Base-by-base conservation (phyloP, 176 grass and related monocot species). In the Ensete glaucum region DNA sequence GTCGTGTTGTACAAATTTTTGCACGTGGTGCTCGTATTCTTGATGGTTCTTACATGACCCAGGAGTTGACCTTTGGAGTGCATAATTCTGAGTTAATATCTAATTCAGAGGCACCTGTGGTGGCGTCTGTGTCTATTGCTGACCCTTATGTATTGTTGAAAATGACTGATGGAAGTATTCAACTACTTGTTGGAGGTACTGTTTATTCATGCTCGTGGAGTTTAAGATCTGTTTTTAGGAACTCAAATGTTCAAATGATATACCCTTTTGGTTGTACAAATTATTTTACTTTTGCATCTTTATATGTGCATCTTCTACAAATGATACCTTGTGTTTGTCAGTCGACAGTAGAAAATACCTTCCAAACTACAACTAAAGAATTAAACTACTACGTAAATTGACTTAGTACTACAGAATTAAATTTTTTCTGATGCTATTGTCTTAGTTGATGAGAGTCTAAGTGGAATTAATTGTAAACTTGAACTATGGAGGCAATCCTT, bases 11-110 rank as follows among this genome's bases (percentile, higher is more conserved):
- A 64, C 94, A 97, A 72, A 78, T 97, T 67, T 97, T 85, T 80
- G 83, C 83, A 49, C 83, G 73, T 63, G 94, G 94, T 88, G 94
- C 94, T 76, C 94, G 90, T 86, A 87, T 97, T 66, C 90, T 97
- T 83, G 94, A 97, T 79, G 94, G 94, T 81, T 93, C 94, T 78
- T 97, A 93, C 79, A 97, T 97, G 94, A 97, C 94, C 77, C 90
- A 97, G 73, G 90, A 97, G 72, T 76, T 97, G 77, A 93, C 81
- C 82, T 89, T 97, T 77, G 80, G 74, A 43, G 64, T 79, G 6
- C 87, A 87, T 65, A 78, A 62, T 76, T 89, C 94, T 23, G 94
- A 97, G 24, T 78, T 83, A 11, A 74, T 80, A 64, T 85, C 86
- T 9, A 93, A 70, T 83, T 88, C 87, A 75, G 94, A 97, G 57